Evolutionary conservation across 345 rosid genomes (phyloP).

Genomic region (Angophora floribunda): DNA sequence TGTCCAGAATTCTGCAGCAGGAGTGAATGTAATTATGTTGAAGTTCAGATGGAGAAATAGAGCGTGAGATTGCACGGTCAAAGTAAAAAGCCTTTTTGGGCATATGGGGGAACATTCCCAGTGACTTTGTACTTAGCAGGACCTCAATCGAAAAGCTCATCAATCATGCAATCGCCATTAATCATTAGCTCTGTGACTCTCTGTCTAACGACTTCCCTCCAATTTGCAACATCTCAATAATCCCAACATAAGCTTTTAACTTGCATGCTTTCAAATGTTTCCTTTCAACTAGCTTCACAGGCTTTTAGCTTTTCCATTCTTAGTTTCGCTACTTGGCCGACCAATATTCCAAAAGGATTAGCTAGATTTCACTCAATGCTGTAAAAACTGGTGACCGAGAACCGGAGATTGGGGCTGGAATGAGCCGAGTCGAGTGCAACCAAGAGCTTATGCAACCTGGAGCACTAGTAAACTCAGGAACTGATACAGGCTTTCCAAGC

Average conservation of each 20-base stretch:
- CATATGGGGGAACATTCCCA: constrained; percentile 30
- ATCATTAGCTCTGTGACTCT: constrained; percentile 9
- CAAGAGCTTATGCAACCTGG: not conserved
- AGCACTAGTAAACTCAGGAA: not conserved
- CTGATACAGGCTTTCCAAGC: not conserved
- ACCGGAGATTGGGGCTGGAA: not conserved
- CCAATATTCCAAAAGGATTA: not conserved
- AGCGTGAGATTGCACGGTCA: constrained; percentile 11
- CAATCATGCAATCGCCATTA: constrained; percentile 7
- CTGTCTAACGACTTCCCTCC: constrained; percentile 12
- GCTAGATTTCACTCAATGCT: not conserved
- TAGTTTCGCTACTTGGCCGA: not conserved
- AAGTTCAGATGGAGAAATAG: constrained; percentile 18
- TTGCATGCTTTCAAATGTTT: constrained; percentile 1
- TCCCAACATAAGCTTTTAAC: constrained; percentile 10
- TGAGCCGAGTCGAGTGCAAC: not conserved
- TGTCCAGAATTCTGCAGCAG: constrained; percentile 4
- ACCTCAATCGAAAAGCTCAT: not conserved
- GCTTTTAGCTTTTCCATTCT: not conserved
- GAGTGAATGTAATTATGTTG: not conserved
- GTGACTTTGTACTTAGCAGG: constrained; percentile 16
- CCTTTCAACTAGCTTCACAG: not conserved
- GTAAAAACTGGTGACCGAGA: not conserved
- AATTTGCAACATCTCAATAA: constrained; percentile 16
- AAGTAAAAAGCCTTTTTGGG: constrained; percentile 9